Percentiles rank a stretch among this genome's conserved stretches.
phyloP scores from a whole-genome alignment of 2,329 filamentous ascomycete species.

The Leptographium wingfieldii region DNA sequence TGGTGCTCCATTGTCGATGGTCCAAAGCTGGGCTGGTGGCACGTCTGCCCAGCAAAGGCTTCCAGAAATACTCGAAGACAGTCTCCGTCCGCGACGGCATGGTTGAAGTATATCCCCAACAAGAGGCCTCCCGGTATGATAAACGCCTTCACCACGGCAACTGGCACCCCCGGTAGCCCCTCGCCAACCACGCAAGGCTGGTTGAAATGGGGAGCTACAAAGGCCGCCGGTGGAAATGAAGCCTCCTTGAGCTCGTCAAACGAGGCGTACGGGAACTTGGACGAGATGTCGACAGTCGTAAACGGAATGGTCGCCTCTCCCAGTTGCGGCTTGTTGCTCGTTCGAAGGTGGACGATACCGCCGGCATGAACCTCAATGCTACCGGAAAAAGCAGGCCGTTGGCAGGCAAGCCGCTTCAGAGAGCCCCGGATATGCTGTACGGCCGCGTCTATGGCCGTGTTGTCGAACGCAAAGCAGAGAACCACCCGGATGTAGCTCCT shows the following conservation, averaged over 20 bases:
- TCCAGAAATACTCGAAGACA: conserved; percentile 26
- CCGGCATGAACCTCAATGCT: conserved; percentile 13
- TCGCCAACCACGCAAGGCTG: conserved; percentile 7
- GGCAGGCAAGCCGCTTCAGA: conserved; percentile 11
- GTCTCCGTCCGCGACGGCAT: conserved; percentile 28
- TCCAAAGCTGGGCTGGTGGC: conserved; percentile 12
- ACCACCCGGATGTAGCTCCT: conserved; percentile 10
- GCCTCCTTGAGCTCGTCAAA: conserved; percentile 17
- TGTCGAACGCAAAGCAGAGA: conserved; percentile 16
- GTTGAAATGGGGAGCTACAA: conserved; percentile 17
- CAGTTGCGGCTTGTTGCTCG: conserved; percentile 3
- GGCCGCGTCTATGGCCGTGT: background rate
- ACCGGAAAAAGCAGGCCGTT: conserved; percentile 18
- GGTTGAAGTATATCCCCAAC: conserved; percentile 27
- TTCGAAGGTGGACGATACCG: conserved; percentile 12
- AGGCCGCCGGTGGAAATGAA: conserved; percentile 19
- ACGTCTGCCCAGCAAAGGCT: conserved; percentile 23
- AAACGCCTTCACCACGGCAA: conserved; percentile 24
- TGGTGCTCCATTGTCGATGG: conserved; percentile 14
- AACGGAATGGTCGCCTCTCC: conserved; percentile 12
- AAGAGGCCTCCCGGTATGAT: conserved; percentile 27
- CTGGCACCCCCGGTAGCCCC: conserved; percentile 18
- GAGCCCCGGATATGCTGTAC: conserved; percentile 10
- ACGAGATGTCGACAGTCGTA: conserved; percentile 10
- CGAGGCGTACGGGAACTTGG: conserved; percentile 13